Evolutionary conservation across 1,139 yeast species (phyloP), one percentile per base, ranked within the genome.

Genomic region (Lodderomyces beijingensis): DNA sequence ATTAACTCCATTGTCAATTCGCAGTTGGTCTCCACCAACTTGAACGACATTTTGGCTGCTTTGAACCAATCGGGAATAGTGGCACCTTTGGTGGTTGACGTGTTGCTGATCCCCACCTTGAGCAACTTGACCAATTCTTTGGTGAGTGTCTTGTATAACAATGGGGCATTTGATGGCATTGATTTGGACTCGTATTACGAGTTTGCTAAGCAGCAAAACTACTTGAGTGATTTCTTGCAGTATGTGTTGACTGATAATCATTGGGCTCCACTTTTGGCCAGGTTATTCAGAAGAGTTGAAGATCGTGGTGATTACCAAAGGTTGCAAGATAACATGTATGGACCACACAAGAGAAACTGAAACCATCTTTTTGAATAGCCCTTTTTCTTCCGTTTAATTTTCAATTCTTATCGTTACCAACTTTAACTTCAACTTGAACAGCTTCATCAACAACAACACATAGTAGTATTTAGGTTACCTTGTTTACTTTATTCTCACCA

Each of bases 311-410:
- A 50, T 13, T 64, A 42, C 41, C 47, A 53, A 25, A 56, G 55
- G 20, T 42, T 67, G 12, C 62, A 60, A 41, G 48, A 45, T 23
- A 62, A 61, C 30, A 50, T 67, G 37, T 64, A 50, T 38, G 73
- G 74, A 6, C 30, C 30, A 2, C 38, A 32, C 22, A 56, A 35
- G 24, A 32, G 38, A 27, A 19, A 19, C 7, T 10, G 10, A 19
- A 19, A n/a, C n/a, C n/a, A n/a, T n/a, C n/a, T n/a, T n/a, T n/a
- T n/a, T n/a, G n/a, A n/a, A n/a, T n/a, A n/a, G n/a, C n/a, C n/a
- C n/a, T n/a, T n/a, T n/a, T n/a, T n/a, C n/a, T n/a, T n/a, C n/a
- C n/a, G n/a, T n/a, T n/a, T n/a, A n/a, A n/a, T n/a, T n/a, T n/a
- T n/a, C n/a, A n/a, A n/a, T n/a, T n/a, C n/a, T n/a, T n/a, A n/a